Base-by-base conservation (phyloP, 176 grass and related monocot genomes). In the Raddia distichophylla region DNA sequence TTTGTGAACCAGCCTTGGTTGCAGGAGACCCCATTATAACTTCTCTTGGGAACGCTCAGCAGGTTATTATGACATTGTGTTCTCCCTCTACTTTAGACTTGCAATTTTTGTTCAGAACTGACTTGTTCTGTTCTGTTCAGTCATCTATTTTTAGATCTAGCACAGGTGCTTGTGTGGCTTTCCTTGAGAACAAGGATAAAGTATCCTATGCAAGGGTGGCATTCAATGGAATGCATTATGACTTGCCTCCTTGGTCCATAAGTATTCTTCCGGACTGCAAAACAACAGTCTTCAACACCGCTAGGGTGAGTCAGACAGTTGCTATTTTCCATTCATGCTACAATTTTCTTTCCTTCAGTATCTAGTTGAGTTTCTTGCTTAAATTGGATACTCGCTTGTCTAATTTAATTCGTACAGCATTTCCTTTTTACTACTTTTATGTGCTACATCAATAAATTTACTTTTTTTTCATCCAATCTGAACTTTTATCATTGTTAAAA, bases 251-350 rank as follows among this genome's bases (percentile, higher is more conserved):
- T 33, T 99, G 96, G 96, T 99, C 96, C 73, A 90, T 95, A 86
- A 95, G 93, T 56, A 90, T 99, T 84, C 92, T 99, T 37, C 96
- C 96, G 44, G 96, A 99, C 49, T 99, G 96, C 86, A 93, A 91
- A 86, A 99, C 96, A 53, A 93, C 89, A 58, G 87, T 95, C 42
- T 91, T 90, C 87, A 99, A 99, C 85, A 99, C 93, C 1, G 96
- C 96, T 64, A 95, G 73, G 82, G 96, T 99, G 82, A 98, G 90
- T 37, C 40, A 44, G 32, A 52, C 50, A 77, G 64, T 67, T 76
- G 5, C 64, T 64, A 59, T 66, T 50, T 83, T 76, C 75, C 5
- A 34, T 72, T 20, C 57, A 66, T 35, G 11, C 53, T 54, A 51
- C n/a, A 69, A 18, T 13, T 58, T 16, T 34, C 5, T 57, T 81